Evolutionary conservation across 352 stramenopile species (phyloP).

Genomic region (Globisporangium nodosum): DNA sequence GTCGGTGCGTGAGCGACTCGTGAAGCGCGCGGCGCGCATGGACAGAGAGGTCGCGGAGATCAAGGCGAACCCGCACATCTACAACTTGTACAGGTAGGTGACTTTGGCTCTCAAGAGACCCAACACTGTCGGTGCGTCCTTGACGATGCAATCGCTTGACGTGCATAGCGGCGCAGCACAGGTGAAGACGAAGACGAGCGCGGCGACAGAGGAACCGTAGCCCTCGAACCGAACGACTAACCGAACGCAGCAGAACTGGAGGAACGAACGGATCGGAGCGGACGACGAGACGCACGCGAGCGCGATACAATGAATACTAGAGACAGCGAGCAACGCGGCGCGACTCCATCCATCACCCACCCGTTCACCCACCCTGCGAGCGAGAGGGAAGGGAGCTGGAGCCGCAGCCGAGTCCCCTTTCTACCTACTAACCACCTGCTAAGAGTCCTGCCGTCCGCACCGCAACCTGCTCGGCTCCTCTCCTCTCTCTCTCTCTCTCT

Average conservation of each 20-base stretch:
- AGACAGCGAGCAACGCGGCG: conserved; percentile 1
- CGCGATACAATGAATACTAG: conserved; percentile 3
- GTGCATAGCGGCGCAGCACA: background rate
- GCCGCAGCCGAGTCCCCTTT: background rate
- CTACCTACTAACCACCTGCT: background rate
- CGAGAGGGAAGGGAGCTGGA: background rate
- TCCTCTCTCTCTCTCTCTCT: background rate
- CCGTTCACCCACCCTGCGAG: too few relatives aligned
- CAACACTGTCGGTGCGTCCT: background rate
- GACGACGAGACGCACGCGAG: background rate
- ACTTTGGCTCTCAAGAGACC: background rate
- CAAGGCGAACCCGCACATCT: conserved; percentile 55
- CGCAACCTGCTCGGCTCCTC: background rate
- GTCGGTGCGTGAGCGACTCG: conserved; percentile 54
- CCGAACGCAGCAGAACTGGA: background rate
- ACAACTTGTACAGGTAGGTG: conserved; percentile 57
- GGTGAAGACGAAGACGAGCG: background rate
- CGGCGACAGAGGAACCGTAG: background rate
- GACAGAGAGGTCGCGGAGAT: conserved; percentile 40
- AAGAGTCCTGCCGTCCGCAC: background rate
- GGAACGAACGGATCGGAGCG: background rate
- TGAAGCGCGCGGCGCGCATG: conserved; percentile 41
- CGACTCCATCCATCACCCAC: background rate
- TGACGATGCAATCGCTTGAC: background rate
- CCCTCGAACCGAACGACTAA: background rate